Percentiles rank a stretch among this genome's conserved stretches.
These are phyloP conservation scores for Penicillium bovifimosum DNA, from an alignment of 495 filamentous ascomycete genomes.

Conservation along the genomic window DNA sequence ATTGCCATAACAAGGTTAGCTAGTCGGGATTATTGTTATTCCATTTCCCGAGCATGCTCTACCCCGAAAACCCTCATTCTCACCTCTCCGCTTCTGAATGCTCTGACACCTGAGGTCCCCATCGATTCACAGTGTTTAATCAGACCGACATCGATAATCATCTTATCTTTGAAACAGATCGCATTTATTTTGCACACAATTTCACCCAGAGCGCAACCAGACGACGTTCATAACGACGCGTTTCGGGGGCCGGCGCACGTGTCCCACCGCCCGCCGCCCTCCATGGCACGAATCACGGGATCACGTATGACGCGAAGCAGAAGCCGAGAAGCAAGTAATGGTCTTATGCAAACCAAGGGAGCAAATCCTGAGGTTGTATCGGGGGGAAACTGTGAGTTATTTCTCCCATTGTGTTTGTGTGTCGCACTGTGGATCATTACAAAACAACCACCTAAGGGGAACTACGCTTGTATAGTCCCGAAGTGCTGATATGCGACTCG, in stretches of 20 bases:
- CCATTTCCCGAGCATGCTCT: background rate
- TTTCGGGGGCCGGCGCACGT: background rate
- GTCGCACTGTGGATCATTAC: background rate
- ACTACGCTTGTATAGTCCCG: background rate
- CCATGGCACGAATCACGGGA: conserved; percentile 13
- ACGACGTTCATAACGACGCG: background rate
- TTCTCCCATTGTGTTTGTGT: background rate
- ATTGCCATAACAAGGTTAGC: background rate
- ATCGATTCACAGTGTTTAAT: background rate
- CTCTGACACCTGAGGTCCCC: background rate
- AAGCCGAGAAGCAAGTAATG: conserved; percentile 20
- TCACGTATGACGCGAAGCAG: conserved; percentile 24
- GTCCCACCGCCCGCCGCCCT: conserved; percentile 7
- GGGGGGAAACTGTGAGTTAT: background rate
- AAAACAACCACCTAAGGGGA: background rate
- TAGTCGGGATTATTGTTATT: background rate
- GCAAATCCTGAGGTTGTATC: background rate
- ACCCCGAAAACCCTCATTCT: conserved; percentile 6
- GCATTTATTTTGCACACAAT: background rate
- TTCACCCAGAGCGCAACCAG: no score
- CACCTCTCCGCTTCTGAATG: background rate
- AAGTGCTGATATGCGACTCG: background rate
- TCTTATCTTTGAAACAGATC: no score
- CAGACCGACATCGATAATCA: background rate
- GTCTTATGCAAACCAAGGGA: background rate